Conservation (phyloP, 2,329 filamentous ascomycete species). For the Scedosporium apiospermum region DNA sequence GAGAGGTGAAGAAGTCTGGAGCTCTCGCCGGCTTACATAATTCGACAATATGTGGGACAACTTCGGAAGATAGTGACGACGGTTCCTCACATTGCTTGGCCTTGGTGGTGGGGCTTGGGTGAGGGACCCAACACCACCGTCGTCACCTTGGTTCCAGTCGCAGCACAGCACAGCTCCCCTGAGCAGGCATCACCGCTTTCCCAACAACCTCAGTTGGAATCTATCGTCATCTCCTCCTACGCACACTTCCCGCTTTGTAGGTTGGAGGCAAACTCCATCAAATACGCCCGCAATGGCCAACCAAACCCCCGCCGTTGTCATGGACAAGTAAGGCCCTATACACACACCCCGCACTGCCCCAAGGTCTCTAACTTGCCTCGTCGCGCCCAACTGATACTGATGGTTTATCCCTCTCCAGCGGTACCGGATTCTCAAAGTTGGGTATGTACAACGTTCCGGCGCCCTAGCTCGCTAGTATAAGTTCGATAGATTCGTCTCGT, state of each 20-base stretch:
- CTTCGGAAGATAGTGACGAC: conserved; percentile 5
- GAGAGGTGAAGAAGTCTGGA: background rate
- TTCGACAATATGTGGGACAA: background rate
- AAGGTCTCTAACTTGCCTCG: background rate
- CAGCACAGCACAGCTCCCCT: conserved; percentile 1
- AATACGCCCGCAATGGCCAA: conserved; percentile 59
- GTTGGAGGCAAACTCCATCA: conserved; percentile 1
- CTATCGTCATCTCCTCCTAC: background rate
- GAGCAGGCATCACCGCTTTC: conserved; percentile 2
- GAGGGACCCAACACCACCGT: conserved; percentile 1
- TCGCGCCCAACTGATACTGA: background rate
- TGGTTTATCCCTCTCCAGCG: conserved; percentile 48
- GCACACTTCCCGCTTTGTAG: background rate
- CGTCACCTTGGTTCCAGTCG: conserved; percentile 2
- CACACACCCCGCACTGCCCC: conserved; percentile 22
- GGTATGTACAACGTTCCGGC: conserved; percentile 46
- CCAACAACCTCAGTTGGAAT: background rate
- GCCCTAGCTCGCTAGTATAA: background rate
- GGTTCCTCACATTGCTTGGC: background rate
- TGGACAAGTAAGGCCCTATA: conserved; percentile 87
- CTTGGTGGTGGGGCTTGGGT: conserved; percentile 1
- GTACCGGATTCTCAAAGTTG: conserved; percentile 98
- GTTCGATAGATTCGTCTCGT: background rate
- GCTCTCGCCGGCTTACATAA: background rate
- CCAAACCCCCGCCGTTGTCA: conserved; percentile 99